Evolutionary conservation across 495 filamentous ascomycete genomes (phyloP).

Genomic region (Beverwykella pulmonaria): DNA sequence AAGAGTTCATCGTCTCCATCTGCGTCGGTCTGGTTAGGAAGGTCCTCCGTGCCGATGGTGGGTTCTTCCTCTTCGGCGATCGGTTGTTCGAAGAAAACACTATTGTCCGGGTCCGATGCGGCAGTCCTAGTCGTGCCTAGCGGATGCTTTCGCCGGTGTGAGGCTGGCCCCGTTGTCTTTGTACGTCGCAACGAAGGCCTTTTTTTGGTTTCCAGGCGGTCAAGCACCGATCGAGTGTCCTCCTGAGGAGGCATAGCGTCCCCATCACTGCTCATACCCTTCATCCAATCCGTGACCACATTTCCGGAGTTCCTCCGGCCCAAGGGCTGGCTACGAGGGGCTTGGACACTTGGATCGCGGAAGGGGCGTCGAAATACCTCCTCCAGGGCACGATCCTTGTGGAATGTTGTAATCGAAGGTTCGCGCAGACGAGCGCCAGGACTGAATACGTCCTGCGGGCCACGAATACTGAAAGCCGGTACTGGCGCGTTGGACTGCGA

Average conservation of each 20-base stretch:
- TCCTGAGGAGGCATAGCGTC: constrained; percentile 65
- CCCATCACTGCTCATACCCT: constrained; percentile 65
- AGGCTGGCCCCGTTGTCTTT: constrained; percentile 24
- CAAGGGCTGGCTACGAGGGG: constrained; percentile 48
- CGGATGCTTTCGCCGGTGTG: constrained; percentile 49
- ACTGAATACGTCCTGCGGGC: constrained; percentile 63
- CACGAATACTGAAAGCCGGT: constrained; percentile 46
- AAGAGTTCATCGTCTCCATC: constrained; percentile 90
- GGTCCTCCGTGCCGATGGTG: constrained; percentile 46
- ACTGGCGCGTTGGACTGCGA: constrained; percentile 26
- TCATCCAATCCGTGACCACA: constrained; percentile 86
- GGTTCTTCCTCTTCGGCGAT: constrained; percentile 42
- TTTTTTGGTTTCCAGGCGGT: constrained; percentile 55
- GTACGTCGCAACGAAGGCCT: constrained; percentile 46
- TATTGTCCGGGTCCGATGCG: constrained; percentile 62
- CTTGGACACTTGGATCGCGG: constrained; percentile 50
- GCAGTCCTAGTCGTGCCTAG: constrained; percentile 57
- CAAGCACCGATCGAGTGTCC: constrained; percentile 61
- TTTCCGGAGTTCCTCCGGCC: constrained; percentile 69
- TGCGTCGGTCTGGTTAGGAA: constrained; percentile 67
- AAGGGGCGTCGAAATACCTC: constrained; percentile 80
- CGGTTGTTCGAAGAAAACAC: constrained; percentile 31
- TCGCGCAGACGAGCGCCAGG: constrained; percentile 69
- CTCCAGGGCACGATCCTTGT: constrained; percentile 88
- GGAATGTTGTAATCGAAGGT: constrained; percentile 78